A percentile compares a stretch with the other conserved stretches of the same genome.
Evolutionary conservation across 1,284 basidiomycete species (phyloP).

Genomic region (Puccinia coronata): DNA sequence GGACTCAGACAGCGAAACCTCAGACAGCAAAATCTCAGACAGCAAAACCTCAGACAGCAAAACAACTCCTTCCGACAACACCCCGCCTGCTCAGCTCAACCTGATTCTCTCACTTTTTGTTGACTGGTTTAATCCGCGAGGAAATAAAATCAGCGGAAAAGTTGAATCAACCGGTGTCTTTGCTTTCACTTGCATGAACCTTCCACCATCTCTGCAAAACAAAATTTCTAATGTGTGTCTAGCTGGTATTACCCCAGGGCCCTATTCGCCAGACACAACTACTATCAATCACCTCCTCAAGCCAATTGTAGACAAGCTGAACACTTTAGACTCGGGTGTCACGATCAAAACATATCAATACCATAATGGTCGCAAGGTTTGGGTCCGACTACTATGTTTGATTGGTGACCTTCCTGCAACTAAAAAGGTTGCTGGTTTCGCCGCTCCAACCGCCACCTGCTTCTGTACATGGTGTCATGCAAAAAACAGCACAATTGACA

Average conservation of each 20-base stretch:
- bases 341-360: constrained; percentile 26
- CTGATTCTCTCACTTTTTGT: constrained; percentile 44
- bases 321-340: constrained; percentile 35
- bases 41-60: too few relatives aligned
- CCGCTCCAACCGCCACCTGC: neutral
- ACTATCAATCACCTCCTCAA: constrained; percentile 49
- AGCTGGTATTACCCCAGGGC: constrained; percentile 49
- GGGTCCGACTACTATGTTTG: neutral
- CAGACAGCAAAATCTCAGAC: too few relatives aligned
- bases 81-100: too few relatives aligned
- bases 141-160: constrained; percentile 37
- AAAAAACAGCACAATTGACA: neutral
- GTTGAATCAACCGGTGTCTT: constrained; percentile 48
- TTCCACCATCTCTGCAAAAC: constrained; percentile 46
- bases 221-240: constrained; percentile 45
- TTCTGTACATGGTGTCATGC: constrained; percentile 39
- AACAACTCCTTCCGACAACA: too few relatives aligned
- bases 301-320: constrained; percentile 37
- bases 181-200: constrained; percentile 49
- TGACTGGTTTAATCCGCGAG: constrained; percentile 51
- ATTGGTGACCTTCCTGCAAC: constrained; percentile 23
- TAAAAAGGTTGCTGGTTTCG: constrained; percentile 18
- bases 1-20: too few relatives aligned
- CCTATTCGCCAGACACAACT: constrained; percentile 35
- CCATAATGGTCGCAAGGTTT: constrained; percentile 15